Base-by-base conservation (phyloP, 1,139 yeast species). In the Saccharomyces hybrid region DNA sequence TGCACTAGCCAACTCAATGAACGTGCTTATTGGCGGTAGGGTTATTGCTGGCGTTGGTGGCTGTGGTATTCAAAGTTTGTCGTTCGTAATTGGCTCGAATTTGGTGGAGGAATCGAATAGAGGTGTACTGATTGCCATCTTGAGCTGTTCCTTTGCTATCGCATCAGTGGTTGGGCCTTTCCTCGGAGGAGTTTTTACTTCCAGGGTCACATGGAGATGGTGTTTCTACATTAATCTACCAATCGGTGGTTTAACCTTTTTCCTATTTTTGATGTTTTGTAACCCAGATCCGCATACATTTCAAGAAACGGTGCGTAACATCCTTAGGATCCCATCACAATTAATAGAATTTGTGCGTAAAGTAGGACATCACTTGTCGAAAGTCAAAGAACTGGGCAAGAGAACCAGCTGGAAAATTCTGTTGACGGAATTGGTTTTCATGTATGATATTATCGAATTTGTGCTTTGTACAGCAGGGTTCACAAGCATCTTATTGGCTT, bases 21-120 rank as follows among this genome's bases (percentile, higher is more conserved):
- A 76, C 59, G 78, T 80, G 76, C 70, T 86, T 53, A 83, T 86
- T 57, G 88, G 82, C 0, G 91, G 89, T 1, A 75, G 93, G 61
- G 84, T 83, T 6, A 71, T 86, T 38, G 83, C 84, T 52, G 95
- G 95, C 54, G 64, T 82, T 50, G 95, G 93, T 14, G 91, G 86
- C 6, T 86, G 88, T 44, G 88, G 88, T 8, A 77, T 84, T 47
- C 82, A 81, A 60, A 75, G 84, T 1, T 72, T 84, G 73, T 81
- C 79, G 9, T 75, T 78, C 55, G 80, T 84, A 38, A 79, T 85
- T 50, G 72, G 81, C 26, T 77, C 86, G 4, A 89, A 85, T 60
- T 69, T 81, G 13, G 83, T 83, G 0, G 82, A 86, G 1, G 78
- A 84, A 9, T 73, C 78, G n/a, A 76, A 75, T 60, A 73, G 91